Percentiles rank a stretch among this genome's conserved stretches.
These are phyloP conservation scores for Leccinum arenicola DNA, from an alignment of 768 basidiomycete species.

Conservation along the genomic window DNA sequence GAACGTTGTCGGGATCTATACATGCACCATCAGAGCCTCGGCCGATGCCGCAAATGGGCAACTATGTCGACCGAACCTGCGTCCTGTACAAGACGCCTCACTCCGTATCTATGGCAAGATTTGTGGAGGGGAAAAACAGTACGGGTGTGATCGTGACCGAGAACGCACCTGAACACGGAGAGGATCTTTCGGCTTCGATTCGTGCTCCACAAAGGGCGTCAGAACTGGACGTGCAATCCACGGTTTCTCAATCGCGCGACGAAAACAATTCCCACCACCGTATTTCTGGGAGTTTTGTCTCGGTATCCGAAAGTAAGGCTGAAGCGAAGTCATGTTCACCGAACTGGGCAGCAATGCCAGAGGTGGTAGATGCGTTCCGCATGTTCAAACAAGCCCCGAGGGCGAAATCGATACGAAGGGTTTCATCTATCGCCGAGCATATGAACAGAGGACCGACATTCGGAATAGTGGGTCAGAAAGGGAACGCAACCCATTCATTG, in stretches of 20 bases:
- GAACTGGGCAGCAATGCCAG: conserved; percentile 21
- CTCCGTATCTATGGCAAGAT: neutral
- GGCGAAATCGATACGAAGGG: conserved; percentile 4
- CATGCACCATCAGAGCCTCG: conserved; percentile 11
- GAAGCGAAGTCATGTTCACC: neutral
- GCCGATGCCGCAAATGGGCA: neutral
- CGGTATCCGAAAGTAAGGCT: neutral
- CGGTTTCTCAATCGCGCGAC: neutral
- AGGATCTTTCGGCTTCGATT: conserved; percentile 10
- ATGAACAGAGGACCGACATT: conserved; percentile 1
- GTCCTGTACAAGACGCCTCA: neutral
- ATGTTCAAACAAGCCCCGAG: conserved; percentile 11
- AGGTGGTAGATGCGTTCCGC: conserved; percentile 15
- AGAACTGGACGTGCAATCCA: neutral
- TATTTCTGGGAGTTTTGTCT: neutral
- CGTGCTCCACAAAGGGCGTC: conserved; percentile 6
- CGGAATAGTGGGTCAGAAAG: conserved; percentile 15
- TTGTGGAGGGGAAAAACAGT: neutral
- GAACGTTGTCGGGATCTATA: conserved; percentile 12
- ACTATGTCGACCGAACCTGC: neutral
- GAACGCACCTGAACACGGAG: neutral
- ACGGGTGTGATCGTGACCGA: neutral
- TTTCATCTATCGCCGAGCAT: conserved; percentile 4
- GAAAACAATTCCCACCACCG: neutral
- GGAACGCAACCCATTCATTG: conserved; percentile 16